Evolutionary conservation across 169 alveolate genomes (phyloP), one percentile per base, ranked within the genome.

Genomic region (Perkinsus olseni): DNA sequence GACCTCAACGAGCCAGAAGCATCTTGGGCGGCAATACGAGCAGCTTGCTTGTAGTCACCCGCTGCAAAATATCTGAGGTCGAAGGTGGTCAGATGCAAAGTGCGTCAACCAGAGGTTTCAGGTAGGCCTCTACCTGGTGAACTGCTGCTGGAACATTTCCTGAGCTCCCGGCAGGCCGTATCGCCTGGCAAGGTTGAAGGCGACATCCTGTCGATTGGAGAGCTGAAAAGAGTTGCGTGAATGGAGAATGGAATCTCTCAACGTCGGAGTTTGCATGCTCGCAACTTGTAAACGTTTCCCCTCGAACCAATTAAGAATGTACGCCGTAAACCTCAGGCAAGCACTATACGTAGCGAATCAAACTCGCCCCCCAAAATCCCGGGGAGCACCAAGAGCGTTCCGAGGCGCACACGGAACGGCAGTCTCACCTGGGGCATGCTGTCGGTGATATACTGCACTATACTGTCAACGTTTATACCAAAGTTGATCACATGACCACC

Each of bases 1-100:
- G 98, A 98, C 94, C 99, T 98, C 91, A 99, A 95, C 34, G 97
- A 94, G 38, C 98, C 98, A 90, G 99, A 98, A 94, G 99, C 99
- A 39, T 99, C 98, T 92, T 97, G 97, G 17, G 99, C 98, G 0
- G 98, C 99, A 48, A 99, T 96, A 94, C 96, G 97, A 50, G 99
- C 99, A 17, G 99, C 99, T 90, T 97, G 98, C 95, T 96, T 96
- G 94, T 96, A 98, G 94, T 98, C 99, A 74, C 98, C 98, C 39
- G 96, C 74, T 91, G 96, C 96, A 92, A 98, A 95, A 17, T 45
- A 45, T 45, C 62, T 45, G 17, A 45, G 62, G 62, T 45, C 92
- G 95, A 96, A 0, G 74, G 39, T 21, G 37, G 21, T 17, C 31
- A 92, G 45, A 37, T 1, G 37, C 91, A 31, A 38, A 28, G 96